Conservation (phyloP, 75 land plant genomes). For the Azolla pinnata region DNA sequence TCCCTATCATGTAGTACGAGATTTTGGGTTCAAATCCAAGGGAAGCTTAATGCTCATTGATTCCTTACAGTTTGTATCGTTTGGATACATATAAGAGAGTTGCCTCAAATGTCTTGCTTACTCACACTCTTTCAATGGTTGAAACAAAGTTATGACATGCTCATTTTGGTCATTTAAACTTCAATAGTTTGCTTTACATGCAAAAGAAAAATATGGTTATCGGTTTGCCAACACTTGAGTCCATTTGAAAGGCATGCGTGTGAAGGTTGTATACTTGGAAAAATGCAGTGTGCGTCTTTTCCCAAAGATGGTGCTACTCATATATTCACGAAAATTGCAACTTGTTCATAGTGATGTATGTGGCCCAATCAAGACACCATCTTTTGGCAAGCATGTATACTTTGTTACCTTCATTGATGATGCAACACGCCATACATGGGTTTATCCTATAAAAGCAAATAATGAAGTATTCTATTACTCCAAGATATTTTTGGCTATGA, state of each 20-base stretch:
- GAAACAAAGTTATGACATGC: neutral
- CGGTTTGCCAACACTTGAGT: slow-evolving; percentile 2
- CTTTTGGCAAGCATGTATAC: neutral
- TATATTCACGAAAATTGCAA: slow-evolving; percentile 7
- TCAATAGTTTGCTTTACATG: neutral
- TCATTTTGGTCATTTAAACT: neutral
- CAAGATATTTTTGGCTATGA: neutral
- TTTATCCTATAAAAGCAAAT: slow-evolving; percentile 1
- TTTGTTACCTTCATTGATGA: neutral
- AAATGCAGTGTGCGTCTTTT: neutral
- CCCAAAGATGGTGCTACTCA: neutral
- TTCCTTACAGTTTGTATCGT: no score
- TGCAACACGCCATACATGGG: neutral
- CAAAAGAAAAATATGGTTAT: slow-evolving; percentile 2
- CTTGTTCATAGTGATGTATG: no score
- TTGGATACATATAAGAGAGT: neutral
- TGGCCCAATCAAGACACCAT: slow-evolving; percentile 11
- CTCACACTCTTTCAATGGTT: neutral
- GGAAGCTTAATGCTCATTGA: no score
- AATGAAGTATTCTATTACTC: no score
- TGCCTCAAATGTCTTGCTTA: neutral
- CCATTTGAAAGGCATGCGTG: neutral
- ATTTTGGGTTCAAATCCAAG: no score
- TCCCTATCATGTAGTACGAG: no score
- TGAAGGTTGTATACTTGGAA: neutral